Evolutionary conservation across 139 green algal genomes (phyloP), one percentile per base, ranked within the genome.

Genomic region (Volvox reticuliferus): DNA sequence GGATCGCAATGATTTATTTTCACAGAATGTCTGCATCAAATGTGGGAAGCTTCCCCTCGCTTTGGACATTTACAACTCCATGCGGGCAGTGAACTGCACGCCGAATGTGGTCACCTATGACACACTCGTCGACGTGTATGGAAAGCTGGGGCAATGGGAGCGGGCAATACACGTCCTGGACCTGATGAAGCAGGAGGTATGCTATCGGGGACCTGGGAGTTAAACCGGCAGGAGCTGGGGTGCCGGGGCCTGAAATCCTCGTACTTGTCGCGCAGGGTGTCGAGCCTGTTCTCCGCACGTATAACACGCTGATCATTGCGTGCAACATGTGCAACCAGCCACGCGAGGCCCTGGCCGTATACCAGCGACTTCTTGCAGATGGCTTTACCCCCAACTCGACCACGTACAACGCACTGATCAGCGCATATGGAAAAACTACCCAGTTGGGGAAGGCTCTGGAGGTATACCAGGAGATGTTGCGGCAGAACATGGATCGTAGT

Each of bases 231-330:
- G 44, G 44, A 55, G 44, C 5, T 14, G 44, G 44, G 5, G 5
- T 55, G 44, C 44, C 44, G 9, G 44, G 44, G 44, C 44, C 44
- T 55, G 44, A 55, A 55, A 55, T 5, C 44, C 44, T 55, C 5
- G 5, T 55, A 55, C 21, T 73, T 28, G 65, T 16, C 75, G 21
- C 24, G 62, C 92, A 98, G 86, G 95, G 97, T 1, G 95, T 98
- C 18, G 86, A 96, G 80, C 96, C 97, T 28, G 97, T 98, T 33
- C 92, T 98, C 84, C 94, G 96, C 84, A 98, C 97, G 0, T 98
- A 96, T 93, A 98, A 98, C 93, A 98, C 97, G 13, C 93, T 98
- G 36, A 97, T 99, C 77, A 98, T 98, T 33, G 96, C 97, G 12
- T 98, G 96, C 94, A 97, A 97, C 92, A 97, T 97, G 93, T 97